Conservation (phyloP, 108 stramenopile species). For the Cylindrotheca closterium region DNA sequence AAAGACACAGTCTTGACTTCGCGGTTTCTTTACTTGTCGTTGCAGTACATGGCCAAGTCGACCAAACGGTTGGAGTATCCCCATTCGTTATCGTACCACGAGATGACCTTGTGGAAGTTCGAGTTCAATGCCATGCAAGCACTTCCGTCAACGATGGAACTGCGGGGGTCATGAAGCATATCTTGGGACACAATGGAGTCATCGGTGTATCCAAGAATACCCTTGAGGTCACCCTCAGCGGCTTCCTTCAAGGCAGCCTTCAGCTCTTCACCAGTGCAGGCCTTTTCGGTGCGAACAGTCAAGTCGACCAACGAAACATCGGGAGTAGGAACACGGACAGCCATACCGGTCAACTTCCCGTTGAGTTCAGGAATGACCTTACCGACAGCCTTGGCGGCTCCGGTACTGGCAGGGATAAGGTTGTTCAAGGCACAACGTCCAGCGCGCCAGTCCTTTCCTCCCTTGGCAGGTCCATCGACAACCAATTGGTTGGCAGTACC, state of each 20-base stretch:
- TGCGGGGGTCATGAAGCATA: slow-evolving; percentile 85
- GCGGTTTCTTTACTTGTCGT: slow-evolving; percentile 34
- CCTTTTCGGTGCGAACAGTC: slow-evolving; percentile 89
- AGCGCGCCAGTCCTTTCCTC: slow-evolving; percentile 89
- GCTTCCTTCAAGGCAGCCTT: slow-evolving; percentile 92
- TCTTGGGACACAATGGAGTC: slow-evolving; percentile 91
- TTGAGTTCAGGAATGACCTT: slow-evolving; percentile 87
- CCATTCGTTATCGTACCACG: slow-evolving; percentile 96
- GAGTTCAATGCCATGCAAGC: slow-evolving; percentile 93
- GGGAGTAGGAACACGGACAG: slow-evolving; percentile 89
- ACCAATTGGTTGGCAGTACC: slow-evolving; percentile 96
- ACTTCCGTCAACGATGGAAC: slow-evolving; percentile 88
- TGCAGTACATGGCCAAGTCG: slow-evolving; percentile 73
- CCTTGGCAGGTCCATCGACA: slow-evolving; percentile 94
- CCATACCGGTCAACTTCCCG: slow-evolving; percentile 90
- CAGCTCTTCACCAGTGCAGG: slow-evolving; percentile 83
- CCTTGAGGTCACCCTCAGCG: slow-evolving; percentile 88
- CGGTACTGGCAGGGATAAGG: slow-evolving; percentile 93
- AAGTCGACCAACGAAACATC: slow-evolving; percentile 98
- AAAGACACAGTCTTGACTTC: no score
- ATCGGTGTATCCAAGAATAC: slow-evolving; percentile 96
- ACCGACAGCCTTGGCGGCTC: slow-evolving; percentile 94
- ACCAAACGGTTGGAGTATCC: slow-evolving; percentile 96
- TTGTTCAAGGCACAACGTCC: slow-evolving; percentile 81
- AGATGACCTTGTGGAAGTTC: slow-evolving; percentile 97